Conservation (phyloP, 2,329 filamentous ascomycete genomes). For the Neonectria hederae region DNA sequence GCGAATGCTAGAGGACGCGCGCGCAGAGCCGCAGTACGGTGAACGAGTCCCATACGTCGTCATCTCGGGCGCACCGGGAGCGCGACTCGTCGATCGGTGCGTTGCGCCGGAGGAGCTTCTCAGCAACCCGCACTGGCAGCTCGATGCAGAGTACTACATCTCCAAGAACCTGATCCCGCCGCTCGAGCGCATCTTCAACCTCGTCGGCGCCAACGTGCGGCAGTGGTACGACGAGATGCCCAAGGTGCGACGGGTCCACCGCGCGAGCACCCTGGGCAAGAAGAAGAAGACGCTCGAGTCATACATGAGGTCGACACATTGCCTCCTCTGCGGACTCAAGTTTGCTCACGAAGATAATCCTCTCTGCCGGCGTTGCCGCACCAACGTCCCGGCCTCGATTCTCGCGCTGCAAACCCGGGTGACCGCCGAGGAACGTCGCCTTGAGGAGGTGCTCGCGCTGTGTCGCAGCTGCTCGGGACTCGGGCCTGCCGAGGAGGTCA, state of each 20-base stretch:
- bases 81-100: slow-evolving; percentile 87
- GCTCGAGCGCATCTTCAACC: slow-evolving; percentile 94
- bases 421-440: slow-evolving; percentile 69
- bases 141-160: slow-evolving; percentile 98
- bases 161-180: slow-evolving; percentile 94
- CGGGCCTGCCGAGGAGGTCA: slow-evolving; percentile 78
- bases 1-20: slow-evolving; percentile 85
- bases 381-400: slow-evolving; percentile 67
- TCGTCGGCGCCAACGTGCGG: slow-evolving; percentile 90
- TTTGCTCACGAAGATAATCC: slow-evolving; percentile 45
- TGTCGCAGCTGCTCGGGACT: slow-evolving; percentile 84
- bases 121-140: slow-evolving; percentile 76
- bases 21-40: slow-evolving; percentile 91
- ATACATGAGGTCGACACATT: slow-evolving; percentile 87
- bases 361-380: slow-evolving; percentile 68
- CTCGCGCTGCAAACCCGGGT: slow-evolving; percentile 71
- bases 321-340: slow-evolving; percentile 71
- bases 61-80: slow-evolving; percentile 85
- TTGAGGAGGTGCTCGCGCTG: slow-evolving; percentile 71
- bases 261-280: slow-evolving; percentile 43
- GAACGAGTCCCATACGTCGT: slow-evolving; percentile 97
- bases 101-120: slow-evolving; percentile 87
- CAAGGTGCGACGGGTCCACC: slow-evolving; percentile 78
- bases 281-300: slow-evolving; percentile 83
- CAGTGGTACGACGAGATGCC: slow-evolving; percentile 98